A percentile compares a stretch with the other conserved stretches of the same genome.
Evolutionary conservation across 2,329 filamentous ascomycete genomes (phyloP).

Genomic region (Botrytis fabae): DNA sequence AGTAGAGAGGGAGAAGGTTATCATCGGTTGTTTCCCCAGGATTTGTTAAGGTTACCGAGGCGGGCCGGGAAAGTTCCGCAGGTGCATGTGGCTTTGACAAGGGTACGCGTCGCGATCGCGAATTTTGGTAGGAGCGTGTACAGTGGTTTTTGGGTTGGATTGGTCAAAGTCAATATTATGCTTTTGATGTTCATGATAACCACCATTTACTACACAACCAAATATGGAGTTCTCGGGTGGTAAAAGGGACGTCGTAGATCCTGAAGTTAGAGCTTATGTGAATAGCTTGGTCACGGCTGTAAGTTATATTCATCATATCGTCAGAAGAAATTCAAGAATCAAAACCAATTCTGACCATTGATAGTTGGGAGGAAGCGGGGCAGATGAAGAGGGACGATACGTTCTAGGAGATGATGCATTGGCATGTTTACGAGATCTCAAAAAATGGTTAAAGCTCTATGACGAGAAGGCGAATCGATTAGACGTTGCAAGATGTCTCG

Average conservation of each 20-base stretch:
- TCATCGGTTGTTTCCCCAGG: slow-evolving; percentile 16
- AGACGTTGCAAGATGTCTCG: slow-evolving; percentile 90
- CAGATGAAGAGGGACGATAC: slow-evolving; percentile 79
- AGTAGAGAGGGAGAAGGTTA: background rate
- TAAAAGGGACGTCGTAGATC: slow-evolving; percentile 69
- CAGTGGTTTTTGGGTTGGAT: slow-evolving; percentile 26
- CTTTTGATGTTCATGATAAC: slow-evolving; percentile 2
- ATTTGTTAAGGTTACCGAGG: slow-evolving; percentile 9
- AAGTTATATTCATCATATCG: slow-evolving; percentile 29
- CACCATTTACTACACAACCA: slow-evolving; percentile 10
- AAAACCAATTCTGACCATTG: slow-evolving; percentile 28
- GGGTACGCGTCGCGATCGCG: slow-evolving; percentile 22
- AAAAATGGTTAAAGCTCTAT: slow-evolving; percentile 92
- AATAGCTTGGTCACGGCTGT: slow-evolving; percentile 89
- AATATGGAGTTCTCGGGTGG: slow-evolving; percentile 58
- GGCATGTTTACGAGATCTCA: slow-evolving; percentile 87
- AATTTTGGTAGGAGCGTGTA: slow-evolving; percentile 28
- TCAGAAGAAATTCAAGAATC: slow-evolving; percentile 9
- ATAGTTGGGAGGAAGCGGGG: slow-evolving; percentile 83
- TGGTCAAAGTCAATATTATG: background rate
- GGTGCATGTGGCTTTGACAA: slow-evolving; percentile 18
- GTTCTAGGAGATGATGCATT: slow-evolving; percentile 90
- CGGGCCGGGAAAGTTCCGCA: slow-evolving; percentile 12
- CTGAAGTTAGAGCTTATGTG: slow-evolving; percentile 89
- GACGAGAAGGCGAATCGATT: slow-evolving; percentile 91